Evolutionary conservation across 768 basidiomycete species (phyloP).

Genomic region (Russula ochroleuca): DNA sequence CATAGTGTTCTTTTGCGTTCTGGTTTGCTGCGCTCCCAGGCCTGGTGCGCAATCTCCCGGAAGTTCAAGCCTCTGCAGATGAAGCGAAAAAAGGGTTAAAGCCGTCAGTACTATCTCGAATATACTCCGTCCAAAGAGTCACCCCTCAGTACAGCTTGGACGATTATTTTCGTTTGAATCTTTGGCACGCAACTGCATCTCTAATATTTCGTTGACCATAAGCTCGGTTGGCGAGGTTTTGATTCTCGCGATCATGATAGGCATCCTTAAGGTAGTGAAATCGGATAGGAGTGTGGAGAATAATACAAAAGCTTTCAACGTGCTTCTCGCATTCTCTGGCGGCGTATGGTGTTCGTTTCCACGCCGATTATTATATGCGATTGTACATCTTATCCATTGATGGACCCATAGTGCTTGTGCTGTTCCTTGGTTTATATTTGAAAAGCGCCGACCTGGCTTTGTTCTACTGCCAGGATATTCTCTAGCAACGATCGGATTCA

Average conservation of each 20-base stretch:
- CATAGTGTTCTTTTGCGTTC: constrained; percentile 64
- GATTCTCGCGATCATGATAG: constrained; percentile 68
- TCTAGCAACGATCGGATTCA: constrained; percentile 61
- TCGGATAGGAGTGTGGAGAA: constrained; percentile 59
- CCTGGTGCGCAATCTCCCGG: constrained; percentile 62
- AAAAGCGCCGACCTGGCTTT: constrained; percentile 65
- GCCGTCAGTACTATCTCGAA: constrained; percentile 37
- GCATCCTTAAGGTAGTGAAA: constrained; percentile 63
- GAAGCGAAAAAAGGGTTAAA: constrained; percentile 43
- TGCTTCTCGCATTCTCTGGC: constrained; percentile 73
- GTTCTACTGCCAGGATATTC: constrained; percentile 51
- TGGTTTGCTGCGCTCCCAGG: constrained; percentile 84
- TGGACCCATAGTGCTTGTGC: constrained; percentile 59
- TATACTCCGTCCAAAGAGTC: neutral
- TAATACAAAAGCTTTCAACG: constrained; percentile 72
- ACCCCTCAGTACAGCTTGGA: constrained; percentile 34
- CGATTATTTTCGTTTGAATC: constrained; percentile 56
- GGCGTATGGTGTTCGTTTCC: constrained; percentile 61
- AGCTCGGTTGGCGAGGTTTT: constrained; percentile 67
- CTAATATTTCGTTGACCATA: constrained; percentile 69
- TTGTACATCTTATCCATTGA: neutral
- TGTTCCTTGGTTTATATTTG: constrained; percentile 68
- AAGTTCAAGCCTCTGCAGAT: constrained; percentile 52
- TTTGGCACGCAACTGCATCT: constrained; percentile 64
- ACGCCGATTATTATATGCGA: neutral